Evolutionary conservation across 2,329 filamentous ascomycete species (phyloP).

Genomic region (Anthostomella pinea): DNA sequence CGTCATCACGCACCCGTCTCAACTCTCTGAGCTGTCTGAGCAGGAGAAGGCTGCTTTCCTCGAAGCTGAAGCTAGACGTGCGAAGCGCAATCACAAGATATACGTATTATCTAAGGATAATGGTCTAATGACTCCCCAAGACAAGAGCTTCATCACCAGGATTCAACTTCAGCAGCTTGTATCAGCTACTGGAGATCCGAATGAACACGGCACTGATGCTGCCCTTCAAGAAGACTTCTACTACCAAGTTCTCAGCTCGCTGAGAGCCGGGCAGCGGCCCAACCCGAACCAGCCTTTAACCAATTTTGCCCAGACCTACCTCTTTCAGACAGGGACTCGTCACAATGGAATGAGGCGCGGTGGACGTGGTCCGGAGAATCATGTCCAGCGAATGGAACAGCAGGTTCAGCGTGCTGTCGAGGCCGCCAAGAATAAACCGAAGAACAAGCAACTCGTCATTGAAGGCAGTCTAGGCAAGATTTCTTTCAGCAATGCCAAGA

Average conservation of each 20-base stretch:
- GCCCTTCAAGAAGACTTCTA: conserved; percentile 93
- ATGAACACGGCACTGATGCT: conserved; percentile 75
- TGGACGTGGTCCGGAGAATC: conserved; percentile 84
- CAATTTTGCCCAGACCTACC: conserved; percentile 96
- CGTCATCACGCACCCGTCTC: conserved; percentile 61
- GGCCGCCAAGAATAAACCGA: conserved; percentile 94
- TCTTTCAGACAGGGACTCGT: conserved; percentile 89
- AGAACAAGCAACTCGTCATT: conserved; percentile 95
- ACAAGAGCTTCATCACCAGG: conserved; percentile 98
- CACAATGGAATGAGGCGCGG: conserved; percentile 73
- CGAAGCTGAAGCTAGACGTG: conserved; percentile 87
- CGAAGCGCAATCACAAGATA: conserved; percentile 98
- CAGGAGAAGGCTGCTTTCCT: conserved; percentile 81
- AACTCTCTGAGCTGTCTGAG: conserved; percentile 74
- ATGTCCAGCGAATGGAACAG: conserved; percentile 98
- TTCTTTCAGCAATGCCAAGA: conserved; percentile 98
- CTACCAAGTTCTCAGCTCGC: conserved; percentile 95
- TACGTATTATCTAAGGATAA: conserved; percentile 91
- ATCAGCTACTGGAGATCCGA: conserved; percentile 82
- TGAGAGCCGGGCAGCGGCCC: conserved; percentile 83
- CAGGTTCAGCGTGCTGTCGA: conserved; percentile 97
- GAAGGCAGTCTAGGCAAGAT: conserved; percentile 97
- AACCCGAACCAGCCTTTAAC: conserved; percentile 90
- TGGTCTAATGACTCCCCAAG: conserved; percentile 96
- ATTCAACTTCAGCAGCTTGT: conserved; percentile 97